These are phyloP conservation scores for Rhododendron ovatum DNA, from an alignment of 148 eudicot species.

Conservation along the genomic window DNA sequence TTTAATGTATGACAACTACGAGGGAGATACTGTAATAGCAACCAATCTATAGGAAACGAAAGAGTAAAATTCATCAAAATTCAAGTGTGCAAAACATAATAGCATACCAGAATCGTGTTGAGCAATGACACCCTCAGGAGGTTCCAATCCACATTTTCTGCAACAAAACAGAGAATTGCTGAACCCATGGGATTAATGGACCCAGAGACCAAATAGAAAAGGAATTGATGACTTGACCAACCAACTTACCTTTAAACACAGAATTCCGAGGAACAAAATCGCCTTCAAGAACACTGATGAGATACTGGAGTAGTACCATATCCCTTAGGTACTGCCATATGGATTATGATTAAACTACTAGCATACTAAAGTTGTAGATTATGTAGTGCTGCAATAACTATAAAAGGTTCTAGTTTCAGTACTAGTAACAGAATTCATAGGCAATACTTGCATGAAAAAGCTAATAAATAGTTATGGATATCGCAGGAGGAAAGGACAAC, in stretches of 20 bases:
- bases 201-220: background rate
- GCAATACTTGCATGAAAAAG: background rate
- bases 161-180: slow-evolving; percentile 13
- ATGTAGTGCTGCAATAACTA: background rate
- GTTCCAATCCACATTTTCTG: slow-evolving; percentile 71
- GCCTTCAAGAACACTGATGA: slow-evolving; percentile 57
- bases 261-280: slow-evolving; percentile 66
- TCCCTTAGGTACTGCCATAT: slow-evolving; percentile 52
- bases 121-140: slow-evolving; percentile 63
- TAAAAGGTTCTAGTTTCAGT: background rate
- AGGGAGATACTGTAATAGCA: background rate
- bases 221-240: background rate
- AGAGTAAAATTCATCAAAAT: slow-evolving; percentile 10
- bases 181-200: slow-evolving; percentile 10
- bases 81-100: slow-evolving; percentile 2
- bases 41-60: background rate
- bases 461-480: background rate
- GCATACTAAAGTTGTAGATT: slow-evolving; percentile 1
- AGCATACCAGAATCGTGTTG: slow-evolving; percentile 69
- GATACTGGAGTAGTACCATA: slow-evolving; percentile 73
- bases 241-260: slow-evolving; percentile 45
- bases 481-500: background rate
- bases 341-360: slow-evolving; percentile 1
- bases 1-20: background rate
- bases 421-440: background rate